These are phyloP conservation scores for Dispira simplex DNA, from an alignment of 192 early-diverging fungal genomes.

Conservation along the genomic window DNA sequence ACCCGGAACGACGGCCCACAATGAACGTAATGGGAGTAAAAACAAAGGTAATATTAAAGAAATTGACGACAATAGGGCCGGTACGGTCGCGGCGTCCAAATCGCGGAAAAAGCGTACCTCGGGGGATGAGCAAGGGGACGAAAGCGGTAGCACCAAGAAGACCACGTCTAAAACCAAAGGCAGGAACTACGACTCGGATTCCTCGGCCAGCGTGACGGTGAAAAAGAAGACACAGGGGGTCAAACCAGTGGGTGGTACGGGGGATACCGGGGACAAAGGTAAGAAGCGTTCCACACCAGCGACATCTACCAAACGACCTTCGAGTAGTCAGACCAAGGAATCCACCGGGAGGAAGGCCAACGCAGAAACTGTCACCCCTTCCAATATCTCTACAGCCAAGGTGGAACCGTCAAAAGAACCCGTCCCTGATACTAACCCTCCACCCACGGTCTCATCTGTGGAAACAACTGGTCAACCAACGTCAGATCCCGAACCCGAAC, in stretches of 20 bases:
- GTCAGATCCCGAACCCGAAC: constrained; percentile 1
- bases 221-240: too few relatives aligned
- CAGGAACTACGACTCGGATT: neutral
- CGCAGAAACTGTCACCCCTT: too few relatives aligned
- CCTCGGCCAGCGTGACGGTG: neutral
- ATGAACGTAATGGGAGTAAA: neutral
- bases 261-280: too few relatives aligned
- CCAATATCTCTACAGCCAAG: too few relatives aligned
- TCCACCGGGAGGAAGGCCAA: too few relatives aligned
- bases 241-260: neutral
- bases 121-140: neutral
- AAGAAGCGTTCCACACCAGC: too few relatives aligned
- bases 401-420: too few relatives aligned
- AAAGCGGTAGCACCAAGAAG: neutral
- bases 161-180: neutral
- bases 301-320: neutral
- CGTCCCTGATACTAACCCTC: too few relatives aligned
- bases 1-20: neutral
- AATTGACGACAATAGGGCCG: neutral
- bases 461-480: too few relatives aligned
- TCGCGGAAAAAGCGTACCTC: neutral
- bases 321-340: too few relatives aligned
- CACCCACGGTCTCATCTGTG: too few relatives aligned
- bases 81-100: neutral
- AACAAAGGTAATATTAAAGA: neutral